A percentile compares a stretch with the other conserved stretches of the same genome.
Evolutionary conservation across 768 basidiomycete species (phyloP).

Genomic region (Suillus occidentalis): DNA sequence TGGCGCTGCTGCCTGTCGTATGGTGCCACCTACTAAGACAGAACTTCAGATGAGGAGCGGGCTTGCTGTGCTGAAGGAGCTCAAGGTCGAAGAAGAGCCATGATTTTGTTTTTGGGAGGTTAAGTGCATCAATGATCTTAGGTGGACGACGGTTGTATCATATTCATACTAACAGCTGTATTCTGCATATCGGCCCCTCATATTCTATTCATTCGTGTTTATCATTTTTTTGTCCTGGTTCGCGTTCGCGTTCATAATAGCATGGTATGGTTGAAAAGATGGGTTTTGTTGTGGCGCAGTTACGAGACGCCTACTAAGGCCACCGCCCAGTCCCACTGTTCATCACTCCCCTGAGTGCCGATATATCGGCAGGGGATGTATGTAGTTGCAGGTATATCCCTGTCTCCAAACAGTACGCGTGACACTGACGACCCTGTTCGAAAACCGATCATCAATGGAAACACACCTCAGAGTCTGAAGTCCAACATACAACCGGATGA

Average conservation of each 20-base stretch:
- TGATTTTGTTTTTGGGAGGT: slow-evolving; percentile 23
- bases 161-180: background rate
- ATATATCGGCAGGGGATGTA: slow-evolving; percentile 22
- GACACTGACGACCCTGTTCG: background rate
- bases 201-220: background rate
- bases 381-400: slow-evolving; percentile 28
- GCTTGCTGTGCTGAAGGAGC: slow-evolving; percentile 74
- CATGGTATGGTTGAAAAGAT: background rate
- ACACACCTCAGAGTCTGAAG: background rate
- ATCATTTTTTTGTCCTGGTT: background rate
- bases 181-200: slow-evolving; percentile 6
- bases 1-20: slow-evolving; percentile 76
- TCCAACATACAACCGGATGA: background rate
- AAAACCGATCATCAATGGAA: background rate
- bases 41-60: slow-evolving; percentile 88
- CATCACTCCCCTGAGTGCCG: slow-evolving; percentile 19
- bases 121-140: background rate
- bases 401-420: slow-evolving; percentile 16
- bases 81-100: slow-evolving; percentile 59
- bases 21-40: slow-evolving; percentile 85
- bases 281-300: background rate
- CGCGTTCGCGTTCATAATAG: background rate
- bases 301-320: slow-evolving; percentile 28
- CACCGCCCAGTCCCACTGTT: slow-evolving; percentile 29
- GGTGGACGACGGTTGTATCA: background rate